phyloP scores from a whole-genome alignment of 306 rosid species.

The Quercus mongolica region DNA sequence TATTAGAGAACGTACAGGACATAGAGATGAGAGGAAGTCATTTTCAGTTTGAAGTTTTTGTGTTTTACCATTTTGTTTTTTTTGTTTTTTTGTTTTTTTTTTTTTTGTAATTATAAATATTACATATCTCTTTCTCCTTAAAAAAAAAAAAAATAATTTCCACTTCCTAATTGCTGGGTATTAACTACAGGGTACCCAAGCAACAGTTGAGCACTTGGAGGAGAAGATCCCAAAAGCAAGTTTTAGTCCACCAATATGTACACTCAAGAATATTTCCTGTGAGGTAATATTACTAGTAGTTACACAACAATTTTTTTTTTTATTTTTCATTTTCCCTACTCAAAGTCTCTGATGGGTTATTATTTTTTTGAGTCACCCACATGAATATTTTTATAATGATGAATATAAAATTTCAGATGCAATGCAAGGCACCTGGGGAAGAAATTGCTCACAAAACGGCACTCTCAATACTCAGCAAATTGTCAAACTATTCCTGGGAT shows the following conservation, averaged over 20 bases:
- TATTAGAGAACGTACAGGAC: neutral
- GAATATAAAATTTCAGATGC: neutral
- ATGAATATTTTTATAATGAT: neutral
- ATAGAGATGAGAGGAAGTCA: neutral
- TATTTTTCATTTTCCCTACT: too few relatives aligned
- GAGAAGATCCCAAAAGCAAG: neutral
- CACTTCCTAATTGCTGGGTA: neutral
- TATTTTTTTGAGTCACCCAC: too few relatives aligned
- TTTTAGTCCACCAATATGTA: neutral
- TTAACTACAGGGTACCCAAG: neutral
- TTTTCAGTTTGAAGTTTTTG: neutral
- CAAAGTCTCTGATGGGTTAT: too few relatives aligned
- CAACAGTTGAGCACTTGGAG: neutral
- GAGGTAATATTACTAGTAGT: neutral
- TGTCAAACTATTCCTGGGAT: slow-evolving; percentile 43
- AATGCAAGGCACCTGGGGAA: slow-evolving; percentile 12
- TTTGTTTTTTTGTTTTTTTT: neutral
- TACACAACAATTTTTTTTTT: neutral
- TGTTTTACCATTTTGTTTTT: neutral
- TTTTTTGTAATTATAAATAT: neutral
- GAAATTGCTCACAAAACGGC: neutral
- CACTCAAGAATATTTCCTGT: neutral
- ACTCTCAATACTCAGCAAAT: neutral
- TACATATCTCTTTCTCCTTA: too few relatives aligned
- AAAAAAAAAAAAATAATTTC: too few relatives aligned